These are phyloP conservation scores for Tetracladium setigerum DNA, from an alignment of 495 filamentous ascomycete genomes.

Conservation along the genomic window DNA sequence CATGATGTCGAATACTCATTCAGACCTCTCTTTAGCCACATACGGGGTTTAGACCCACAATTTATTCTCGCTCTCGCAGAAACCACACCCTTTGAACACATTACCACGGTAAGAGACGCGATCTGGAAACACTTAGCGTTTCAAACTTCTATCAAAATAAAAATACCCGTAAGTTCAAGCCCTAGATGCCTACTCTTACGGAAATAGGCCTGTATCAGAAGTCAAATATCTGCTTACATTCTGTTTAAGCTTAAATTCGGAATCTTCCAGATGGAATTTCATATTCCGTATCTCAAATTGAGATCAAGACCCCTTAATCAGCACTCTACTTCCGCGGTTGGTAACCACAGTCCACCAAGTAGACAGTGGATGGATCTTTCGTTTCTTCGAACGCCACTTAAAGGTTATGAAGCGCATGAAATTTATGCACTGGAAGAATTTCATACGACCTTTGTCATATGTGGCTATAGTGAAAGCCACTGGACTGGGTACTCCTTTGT, in stretches of 20 bases:
- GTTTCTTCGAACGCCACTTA: background rate
- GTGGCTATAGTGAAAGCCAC: background rate
- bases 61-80: constrained; percentile 5
- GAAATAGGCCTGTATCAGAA: background rate
- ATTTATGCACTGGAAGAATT: background rate
- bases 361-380: background rate
- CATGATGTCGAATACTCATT: background rate
- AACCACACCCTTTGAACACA: background rate
- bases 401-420: too few species aligned
- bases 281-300: background rate
- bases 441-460: background rate
- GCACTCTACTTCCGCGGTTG: too few species aligned
- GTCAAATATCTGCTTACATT: background rate
- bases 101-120: constrained; percentile 3
- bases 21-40: background rate
- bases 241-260: background rate
- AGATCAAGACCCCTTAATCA: background rate
- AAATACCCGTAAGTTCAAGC: background rate
- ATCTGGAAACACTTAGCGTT: background rate
- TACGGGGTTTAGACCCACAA: background rate
- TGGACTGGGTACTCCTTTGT: constrained; percentile 4
- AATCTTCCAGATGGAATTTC: constrained; percentile 3
- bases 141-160: background rate
- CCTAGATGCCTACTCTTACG: too few species aligned
- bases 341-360: too few species aligned